Percentiles rank a stretch among this genome's conserved stretches.
Conservation (phyloP, 495 filamentous ascomycete species). For the Neurospora sp. region DNA sequence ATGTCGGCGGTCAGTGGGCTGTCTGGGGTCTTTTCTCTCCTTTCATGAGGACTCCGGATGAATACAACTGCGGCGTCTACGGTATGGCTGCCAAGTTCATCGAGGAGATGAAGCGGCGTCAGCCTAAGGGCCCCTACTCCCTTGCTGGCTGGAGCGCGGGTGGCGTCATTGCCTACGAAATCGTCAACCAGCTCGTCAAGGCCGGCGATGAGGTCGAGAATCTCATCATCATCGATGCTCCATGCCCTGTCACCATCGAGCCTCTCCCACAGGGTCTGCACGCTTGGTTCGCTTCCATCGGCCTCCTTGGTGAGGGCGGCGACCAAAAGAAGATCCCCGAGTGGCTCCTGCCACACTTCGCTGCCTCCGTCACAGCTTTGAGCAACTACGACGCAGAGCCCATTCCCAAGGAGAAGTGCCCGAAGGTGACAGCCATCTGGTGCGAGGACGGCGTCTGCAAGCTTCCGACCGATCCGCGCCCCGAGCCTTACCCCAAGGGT, state of each 20-base stretch:
- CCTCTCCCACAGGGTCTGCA: conserved; percentile 68
- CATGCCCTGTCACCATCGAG: conserved; percentile 66
- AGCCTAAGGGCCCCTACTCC: conserved; percentile 56
- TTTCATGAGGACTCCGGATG: conserved; percentile 46
- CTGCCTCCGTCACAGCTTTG: conserved; percentile 61
- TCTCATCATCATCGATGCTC: conserved; percentile 74
- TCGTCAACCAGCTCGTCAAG: conserved; percentile 58
- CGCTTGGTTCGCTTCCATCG: conserved; percentile 67
- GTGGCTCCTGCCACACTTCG: conserved; percentile 82
- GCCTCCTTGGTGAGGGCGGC: conserved; percentile 60
- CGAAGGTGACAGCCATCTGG: conserved; percentile 65
- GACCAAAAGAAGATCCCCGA: conserved; percentile 47
- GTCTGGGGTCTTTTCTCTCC: conserved; percentile 58
- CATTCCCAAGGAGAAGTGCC: conserved; percentile 39
- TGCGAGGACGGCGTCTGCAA: conserved; percentile 73
- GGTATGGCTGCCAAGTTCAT: conserved; percentile 49
- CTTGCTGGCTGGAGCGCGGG: conserved; percentile 78
- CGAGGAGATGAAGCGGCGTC: conserved; percentile 50
- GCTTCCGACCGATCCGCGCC: conserved; percentile 54
- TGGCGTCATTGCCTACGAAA: conserved; percentile 81
- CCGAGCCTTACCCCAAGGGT: conserved; percentile 57
- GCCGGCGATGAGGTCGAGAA: conserved; percentile 60
- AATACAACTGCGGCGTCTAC: conserved; percentile 44
- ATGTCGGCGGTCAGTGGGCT: conserved; percentile 39
- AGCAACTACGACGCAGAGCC: conserved; percentile 59